phyloP scores from a whole-genome alignment of 495 filamentous ascomycete species.

The Podospora fimiseda region DNA sequence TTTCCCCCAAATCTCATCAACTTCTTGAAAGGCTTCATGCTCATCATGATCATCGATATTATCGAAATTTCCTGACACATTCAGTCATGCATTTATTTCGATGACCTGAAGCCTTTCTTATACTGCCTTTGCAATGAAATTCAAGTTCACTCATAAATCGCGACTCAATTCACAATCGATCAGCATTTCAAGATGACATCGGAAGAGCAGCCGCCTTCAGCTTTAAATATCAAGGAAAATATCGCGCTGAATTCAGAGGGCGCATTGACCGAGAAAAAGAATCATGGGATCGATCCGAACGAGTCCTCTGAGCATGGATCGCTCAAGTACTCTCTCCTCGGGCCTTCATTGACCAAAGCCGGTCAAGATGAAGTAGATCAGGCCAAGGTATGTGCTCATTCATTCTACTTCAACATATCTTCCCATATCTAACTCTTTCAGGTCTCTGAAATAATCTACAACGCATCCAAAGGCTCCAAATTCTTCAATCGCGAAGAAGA shows the following conservation, averaged over 20 bases:
- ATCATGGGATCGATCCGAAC: background rate
- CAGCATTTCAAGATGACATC: background rate
- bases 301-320: constrained; percentile 31
- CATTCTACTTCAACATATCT: background rate
- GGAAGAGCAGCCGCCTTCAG: background rate
- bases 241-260: background rate
- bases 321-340: constrained; percentile 65
- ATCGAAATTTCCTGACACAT: background rate
- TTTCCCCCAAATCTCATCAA: background rate
- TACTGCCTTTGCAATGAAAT: too few species aligned
- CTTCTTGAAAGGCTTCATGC: background rate
- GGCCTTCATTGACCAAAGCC: constrained; percentile 88
- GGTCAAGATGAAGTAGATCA: constrained; percentile 94
- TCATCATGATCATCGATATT: background rate
- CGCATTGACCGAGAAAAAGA: too few species aligned
- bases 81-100: background rate
- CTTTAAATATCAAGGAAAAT: background rate
- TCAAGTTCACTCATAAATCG: too few species aligned
- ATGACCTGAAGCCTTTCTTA: background rate
- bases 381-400: constrained; percentile 53
- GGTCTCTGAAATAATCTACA: constrained; percentile 96
- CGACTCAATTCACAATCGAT: background rate
- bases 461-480: constrained; percentile 92
- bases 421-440: constrained; percentile 18
- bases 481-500: constrained; percentile 90